Conservation (phyloP, 805 yeast genomes). For the Vanderwaltozyma tropicalis region DNA sequence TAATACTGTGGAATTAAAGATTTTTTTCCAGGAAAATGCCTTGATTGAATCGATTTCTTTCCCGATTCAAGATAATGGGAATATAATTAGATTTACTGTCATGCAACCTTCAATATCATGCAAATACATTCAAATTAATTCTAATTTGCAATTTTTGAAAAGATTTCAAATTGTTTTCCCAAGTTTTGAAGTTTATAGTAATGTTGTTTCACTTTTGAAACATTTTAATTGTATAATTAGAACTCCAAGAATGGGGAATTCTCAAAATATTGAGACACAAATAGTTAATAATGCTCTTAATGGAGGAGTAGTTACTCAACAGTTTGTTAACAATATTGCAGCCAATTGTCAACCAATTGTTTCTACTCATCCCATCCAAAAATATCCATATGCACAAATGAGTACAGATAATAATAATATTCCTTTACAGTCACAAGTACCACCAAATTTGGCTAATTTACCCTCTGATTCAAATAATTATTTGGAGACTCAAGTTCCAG, state of each 20-base stretch:
- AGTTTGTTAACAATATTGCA: too few relatives aligned
- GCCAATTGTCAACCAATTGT: too few relatives aligned
- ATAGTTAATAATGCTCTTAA: too few relatives aligned
- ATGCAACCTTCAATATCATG: conserved; percentile 21
- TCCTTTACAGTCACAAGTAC: too few relatives aligned
- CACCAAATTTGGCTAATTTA: too few relatives aligned
- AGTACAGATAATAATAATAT: too few relatives aligned
- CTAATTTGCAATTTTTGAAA: conserved; percentile 4
- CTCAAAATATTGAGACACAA: too few relatives aligned
- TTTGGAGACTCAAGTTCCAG: too few relatives aligned
- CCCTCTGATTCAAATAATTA: too few relatives aligned
- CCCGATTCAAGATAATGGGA: conserved; percentile 1
- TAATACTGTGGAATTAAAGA: not conserved
- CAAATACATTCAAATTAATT: conserved; percentile 13
- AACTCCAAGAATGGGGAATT: not conserved
- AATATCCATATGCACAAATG: too few relatives aligned
- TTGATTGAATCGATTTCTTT: not conserved
- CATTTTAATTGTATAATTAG: not conserved
- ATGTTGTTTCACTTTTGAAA: not conserved
- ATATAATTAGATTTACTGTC: conserved; percentile 17
- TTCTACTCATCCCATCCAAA: too few relatives aligned
- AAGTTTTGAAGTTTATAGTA: conserved; percentile 8
- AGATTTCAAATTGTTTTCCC: conserved; percentile 20
- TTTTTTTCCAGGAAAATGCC: not conserved
- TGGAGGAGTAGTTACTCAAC: too few relatives aligned